These are phyloP conservation scores for Pseudocercospora cruenta DNA, from an alignment of 2,329 filamentous ascomycete genomes.

Conservation along the genomic window DNA sequence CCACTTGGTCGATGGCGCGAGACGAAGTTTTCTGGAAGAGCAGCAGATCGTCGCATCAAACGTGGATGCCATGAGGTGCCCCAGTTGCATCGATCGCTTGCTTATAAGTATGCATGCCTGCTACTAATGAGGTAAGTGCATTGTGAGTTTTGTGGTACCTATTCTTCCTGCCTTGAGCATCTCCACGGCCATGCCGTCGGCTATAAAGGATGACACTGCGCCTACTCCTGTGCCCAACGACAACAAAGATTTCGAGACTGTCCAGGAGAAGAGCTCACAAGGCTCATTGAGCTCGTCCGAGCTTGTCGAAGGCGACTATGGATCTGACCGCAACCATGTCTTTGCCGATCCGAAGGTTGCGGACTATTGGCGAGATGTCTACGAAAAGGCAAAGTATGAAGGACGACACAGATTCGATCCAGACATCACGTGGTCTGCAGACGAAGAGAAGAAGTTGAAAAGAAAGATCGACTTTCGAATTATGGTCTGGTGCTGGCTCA, in stretches of 20 bases:
- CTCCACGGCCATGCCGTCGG: conserved; percentile 15
- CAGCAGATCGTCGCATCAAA: neutral
- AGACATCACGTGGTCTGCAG: conserved; percentile 48
- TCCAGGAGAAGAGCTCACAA: conserved; percentile 7
- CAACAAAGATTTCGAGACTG: conserved; percentile 13
- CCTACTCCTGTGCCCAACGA: neutral
- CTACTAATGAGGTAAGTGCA: neutral
- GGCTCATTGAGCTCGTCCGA: conserved; percentile 21
- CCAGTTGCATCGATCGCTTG: neutral
- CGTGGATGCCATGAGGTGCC: conserved; percentile 12
- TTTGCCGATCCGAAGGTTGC: conserved; percentile 58
- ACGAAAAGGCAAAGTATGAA: conserved; percentile 59
- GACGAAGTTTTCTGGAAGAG: conserved; percentile 3
- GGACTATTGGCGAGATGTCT: conserved; percentile 58
- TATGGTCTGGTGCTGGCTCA: conserved; percentile 34
- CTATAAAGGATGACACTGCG: conserved; percentile 3
- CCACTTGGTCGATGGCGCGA: conserved; percentile 14
- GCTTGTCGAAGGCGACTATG: conserved; percentile 25
- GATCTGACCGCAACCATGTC: conserved; percentile 24
- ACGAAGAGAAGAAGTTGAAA: conserved; percentile 47
- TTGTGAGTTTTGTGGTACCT: neutral
- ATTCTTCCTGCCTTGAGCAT: neutral
- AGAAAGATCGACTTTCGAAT: conserved; percentile 31
- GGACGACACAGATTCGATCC: conserved; percentile 55
- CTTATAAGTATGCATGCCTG: conserved; percentile 9